phyloP scores from a whole-genome alignment of 2,329 filamentous ascomycete genomes.

The Daldinia sp. region DNA sequence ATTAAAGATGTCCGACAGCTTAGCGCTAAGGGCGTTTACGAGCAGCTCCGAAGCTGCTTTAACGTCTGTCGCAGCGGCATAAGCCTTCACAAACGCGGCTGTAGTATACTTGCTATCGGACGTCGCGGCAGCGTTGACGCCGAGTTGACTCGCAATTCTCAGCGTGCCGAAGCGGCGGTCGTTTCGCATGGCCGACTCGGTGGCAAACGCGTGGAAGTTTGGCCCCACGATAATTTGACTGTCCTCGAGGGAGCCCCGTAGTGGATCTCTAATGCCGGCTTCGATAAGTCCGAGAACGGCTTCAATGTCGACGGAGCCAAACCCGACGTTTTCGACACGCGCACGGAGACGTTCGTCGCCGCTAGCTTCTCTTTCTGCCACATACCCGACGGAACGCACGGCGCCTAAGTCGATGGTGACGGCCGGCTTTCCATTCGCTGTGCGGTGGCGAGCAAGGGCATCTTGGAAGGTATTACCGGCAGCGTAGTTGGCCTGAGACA shows the following conservation, averaged over 20 bases:
- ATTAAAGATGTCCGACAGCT: not conserved
- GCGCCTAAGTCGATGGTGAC: not conserved
- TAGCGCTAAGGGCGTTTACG: not conserved
- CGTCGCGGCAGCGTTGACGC: no score
- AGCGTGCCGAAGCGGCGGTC: no score
- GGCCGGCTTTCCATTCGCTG: constrained; percentile 4
- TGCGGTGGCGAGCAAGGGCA: constrained; percentile 23
- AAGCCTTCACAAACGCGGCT: no score
- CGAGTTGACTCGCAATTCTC: no score
- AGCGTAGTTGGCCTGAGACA: constrained; percentile 50
- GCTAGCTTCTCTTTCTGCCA: no score
- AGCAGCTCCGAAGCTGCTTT: not conserved
- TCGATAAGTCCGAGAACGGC: not conserved
- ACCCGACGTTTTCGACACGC: not conserved
- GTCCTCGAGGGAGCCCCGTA: not conserved
- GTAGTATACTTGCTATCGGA: no score
- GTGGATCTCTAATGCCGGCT: not conserved
- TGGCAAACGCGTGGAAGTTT: not conserved
- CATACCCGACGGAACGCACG: no score
- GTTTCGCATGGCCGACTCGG: no score
- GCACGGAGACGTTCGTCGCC: not conserved
- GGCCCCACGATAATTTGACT: not conserved
- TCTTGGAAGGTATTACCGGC: constrained; percentile 50
- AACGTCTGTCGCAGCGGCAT: no score
- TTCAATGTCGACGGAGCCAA: no score